These are phyloP conservation scores for Lophiotrema nucula DNA, from an alignment of 495 filamentous ascomycete genomes.

Conservation along the genomic window DNA sequence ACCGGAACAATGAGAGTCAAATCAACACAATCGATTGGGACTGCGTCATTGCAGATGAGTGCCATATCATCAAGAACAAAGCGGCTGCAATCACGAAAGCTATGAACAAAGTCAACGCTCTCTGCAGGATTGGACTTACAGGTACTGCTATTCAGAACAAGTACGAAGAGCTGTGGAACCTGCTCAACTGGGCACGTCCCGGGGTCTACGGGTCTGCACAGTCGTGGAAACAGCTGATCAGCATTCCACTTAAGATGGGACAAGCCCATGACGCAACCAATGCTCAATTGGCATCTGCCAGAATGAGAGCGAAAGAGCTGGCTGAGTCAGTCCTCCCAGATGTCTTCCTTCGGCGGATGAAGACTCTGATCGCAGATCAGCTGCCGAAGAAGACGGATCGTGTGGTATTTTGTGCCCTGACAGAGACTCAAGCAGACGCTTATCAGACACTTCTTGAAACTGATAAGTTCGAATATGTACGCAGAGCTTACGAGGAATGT, in stretches of 20 bases:
- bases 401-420: slow-evolving; percentile 93
- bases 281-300: slow-evolving; percentile 73
- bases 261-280: slow-evolving; percentile 92
- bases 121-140: slow-evolving; percentile 90
- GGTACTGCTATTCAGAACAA: slow-evolving; percentile 98
- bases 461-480: slow-evolving; percentile 68
- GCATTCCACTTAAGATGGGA: slow-evolving; percentile 75
- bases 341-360: slow-evolving; percentile 93
- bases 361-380: slow-evolving; percentile 86
- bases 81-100: slow-evolving; percentile 74
- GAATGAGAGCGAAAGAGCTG: slow-evolving; percentile 80
- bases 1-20: slow-evolving; percentile 67
- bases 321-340: slow-evolving; percentile 84
- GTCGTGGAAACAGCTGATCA: slow-evolving; percentile 76
- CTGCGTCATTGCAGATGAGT: slow-evolving; percentile 95
- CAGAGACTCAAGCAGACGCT: slow-evolving; percentile 74
- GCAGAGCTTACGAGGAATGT: slow-evolving; percentile 63
- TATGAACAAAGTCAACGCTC: slow-evolving; percentile 88
- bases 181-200: slow-evolving; percentile 96
- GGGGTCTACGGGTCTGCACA: slow-evolving; percentile 75
- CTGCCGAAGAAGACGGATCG: slow-evolving; percentile 94
- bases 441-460: slow-evolving; percentile 80
- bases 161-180: slow-evolving; percentile 95
- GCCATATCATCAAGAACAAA: slow-evolving; percentile 84
- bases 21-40: slow-evolving; percentile 93